These are phyloP conservation scores for Boletus reticuloceps DNA, from an alignment of 768 basidiomycete genomes.

Conservation along the genomic window DNA sequence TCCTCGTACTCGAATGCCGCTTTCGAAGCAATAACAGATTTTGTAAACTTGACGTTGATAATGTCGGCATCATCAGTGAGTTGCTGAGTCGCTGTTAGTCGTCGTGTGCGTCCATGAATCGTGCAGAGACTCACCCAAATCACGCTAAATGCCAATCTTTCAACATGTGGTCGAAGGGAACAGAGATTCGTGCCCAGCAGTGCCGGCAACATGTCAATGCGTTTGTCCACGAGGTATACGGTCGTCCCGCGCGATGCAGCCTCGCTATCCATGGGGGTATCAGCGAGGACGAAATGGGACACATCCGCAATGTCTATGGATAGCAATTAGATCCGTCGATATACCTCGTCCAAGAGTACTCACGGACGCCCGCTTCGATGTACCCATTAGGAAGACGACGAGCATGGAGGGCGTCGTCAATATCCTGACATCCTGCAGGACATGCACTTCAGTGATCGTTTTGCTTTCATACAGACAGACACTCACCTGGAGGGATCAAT, in stretches of 20 bases:
- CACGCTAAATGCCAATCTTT: slow-evolving; percentile 90
- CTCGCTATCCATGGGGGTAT: slow-evolving; percentile 95
- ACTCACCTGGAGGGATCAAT: slow-evolving; percentile 92
- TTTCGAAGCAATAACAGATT: slow-evolving; percentile 96
- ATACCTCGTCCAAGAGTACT: slow-evolving; percentile 37
- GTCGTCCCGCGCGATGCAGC: slow-evolving; percentile 96
- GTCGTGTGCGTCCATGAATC: not conserved
- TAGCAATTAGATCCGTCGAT: not conserved
- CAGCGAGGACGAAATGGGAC: slow-evolving; percentile 90
- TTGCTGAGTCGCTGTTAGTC: slow-evolving; percentile 53
- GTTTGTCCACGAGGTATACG: slow-evolving; percentile 97
- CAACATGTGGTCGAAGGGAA: slow-evolving; percentile 88
- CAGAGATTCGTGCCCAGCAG: slow-evolving; percentile 95
- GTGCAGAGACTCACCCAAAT: slow-evolving; percentile 72
- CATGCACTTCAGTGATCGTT: slow-evolving; percentile 1
- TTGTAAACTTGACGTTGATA: slow-evolving; percentile 85
- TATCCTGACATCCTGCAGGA: slow-evolving; percentile 85
- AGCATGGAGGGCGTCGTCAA: slow-evolving; percentile 97
- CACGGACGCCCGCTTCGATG: slow-evolving; percentile 96
- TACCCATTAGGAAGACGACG: slow-evolving; percentile 84
- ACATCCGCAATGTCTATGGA: slow-evolving; percentile 93
- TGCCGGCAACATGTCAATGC: slow-evolving; percentile 96
- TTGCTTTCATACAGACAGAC: not conserved
- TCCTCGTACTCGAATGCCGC: slow-evolving; percentile 97
- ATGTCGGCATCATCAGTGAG: slow-evolving; percentile 86